A percentile compares a stretch with the other conserved stretches of the same genome.
phyloP scores from a whole-genome alignment of 768 basidiomycete genomes.

The Auricularia heimuer region DNA sequence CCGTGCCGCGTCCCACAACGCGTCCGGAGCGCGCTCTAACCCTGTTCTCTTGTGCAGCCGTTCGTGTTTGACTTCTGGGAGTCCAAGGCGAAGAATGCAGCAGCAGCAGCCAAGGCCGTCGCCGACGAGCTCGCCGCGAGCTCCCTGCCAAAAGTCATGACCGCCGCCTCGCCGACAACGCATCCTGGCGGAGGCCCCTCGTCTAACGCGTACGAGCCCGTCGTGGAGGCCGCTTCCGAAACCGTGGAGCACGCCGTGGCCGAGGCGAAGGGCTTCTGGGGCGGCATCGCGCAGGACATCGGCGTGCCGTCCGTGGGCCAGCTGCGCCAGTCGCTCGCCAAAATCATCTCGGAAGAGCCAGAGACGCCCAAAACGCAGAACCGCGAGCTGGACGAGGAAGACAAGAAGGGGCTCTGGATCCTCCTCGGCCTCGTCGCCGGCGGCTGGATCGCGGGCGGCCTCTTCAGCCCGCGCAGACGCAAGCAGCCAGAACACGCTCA shows the following conservation, averaged over 20 bases:
- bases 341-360: slow-evolving; percentile 8
- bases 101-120: slow-evolving; percentile 16
- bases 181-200: slow-evolving; percentile 40
- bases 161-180: slow-evolving; percentile 37
- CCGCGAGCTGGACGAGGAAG: slow-evolving; percentile 31
- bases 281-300: slow-evolving; percentile 29
- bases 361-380: slow-evolving; percentile 14
- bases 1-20: slow-evolving; percentile 20
- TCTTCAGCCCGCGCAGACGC: slow-evolving; percentile 7
- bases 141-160: slow-evolving; percentile 36
- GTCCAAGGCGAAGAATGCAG: slow-evolving; percentile 31
- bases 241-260: slow-evolving; percentile 10
- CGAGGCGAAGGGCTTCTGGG: slow-evolving; percentile 20
- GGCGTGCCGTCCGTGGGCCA: slow-evolving; percentile 26
- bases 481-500: background rate
- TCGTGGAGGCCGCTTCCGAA: slow-evolving; percentile 5
- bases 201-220: slow-evolving; percentile 27
- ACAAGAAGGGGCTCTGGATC: slow-evolving; percentile 38
- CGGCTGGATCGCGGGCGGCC: slow-evolving; percentile 37
- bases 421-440: slow-evolving; percentile 39
- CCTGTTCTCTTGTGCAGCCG: slow-evolving; percentile 32
- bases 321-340: slow-evolving; percentile 8
- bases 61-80: slow-evolving; percentile 51
- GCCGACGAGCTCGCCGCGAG: slow-evolving; percentile 15
- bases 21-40: slow-evolving; percentile 5